These are phyloP conservation scores for Juncus inflexus DNA, from an alignment of 176 grass and related monocot genomes.

Conservation along the genomic window DNA sequence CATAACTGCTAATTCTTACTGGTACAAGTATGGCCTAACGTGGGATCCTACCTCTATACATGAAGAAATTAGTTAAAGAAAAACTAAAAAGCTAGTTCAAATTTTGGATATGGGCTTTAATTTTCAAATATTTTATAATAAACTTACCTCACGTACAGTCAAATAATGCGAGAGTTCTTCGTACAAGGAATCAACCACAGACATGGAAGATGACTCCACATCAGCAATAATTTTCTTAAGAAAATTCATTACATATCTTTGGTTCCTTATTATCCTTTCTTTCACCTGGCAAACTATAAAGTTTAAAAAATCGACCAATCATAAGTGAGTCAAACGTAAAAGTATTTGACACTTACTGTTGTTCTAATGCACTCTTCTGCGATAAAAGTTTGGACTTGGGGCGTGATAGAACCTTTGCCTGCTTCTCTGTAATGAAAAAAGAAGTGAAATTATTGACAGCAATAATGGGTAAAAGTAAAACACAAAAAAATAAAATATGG, in stretches of 20 bases:
- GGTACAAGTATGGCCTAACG: too few relatives aligned
- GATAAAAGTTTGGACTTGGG: constrained; percentile 59
- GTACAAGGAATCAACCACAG: constrained; percentile 65
- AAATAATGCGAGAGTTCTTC: constrained; percentile 65
- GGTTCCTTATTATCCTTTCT: constrained; percentile 25
- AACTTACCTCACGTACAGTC: constrained; percentile 45
- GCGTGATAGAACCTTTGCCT: constrained; percentile 67
- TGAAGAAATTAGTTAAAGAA: constrained; percentile 1
- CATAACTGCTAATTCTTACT: too few relatives aligned
- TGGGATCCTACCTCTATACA: not conserved
- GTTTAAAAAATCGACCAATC: constrained; percentile 7
- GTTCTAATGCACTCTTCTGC: constrained; percentile 40
- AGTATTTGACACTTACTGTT: constrained; percentile 39
- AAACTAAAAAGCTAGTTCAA: not conserved
- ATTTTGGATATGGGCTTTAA: constrained; percentile 1
- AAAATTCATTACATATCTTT: constrained; percentile 41
- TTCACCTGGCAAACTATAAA: constrained; percentile 36
- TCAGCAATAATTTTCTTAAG: constrained; percentile 62
- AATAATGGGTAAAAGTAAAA: constrained; percentile 1
- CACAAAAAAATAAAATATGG: constrained; percentile 4
- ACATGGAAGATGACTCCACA: constrained; percentile 46
- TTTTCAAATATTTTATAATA: not conserved
- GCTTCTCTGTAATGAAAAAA: constrained; percentile 51
- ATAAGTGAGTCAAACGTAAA: not conserved
- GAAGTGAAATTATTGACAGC: not conserved